Conservation (phyloP, 2,329 filamentous ascomycete genomes). For the Elsinoe necatrix region DNA sequence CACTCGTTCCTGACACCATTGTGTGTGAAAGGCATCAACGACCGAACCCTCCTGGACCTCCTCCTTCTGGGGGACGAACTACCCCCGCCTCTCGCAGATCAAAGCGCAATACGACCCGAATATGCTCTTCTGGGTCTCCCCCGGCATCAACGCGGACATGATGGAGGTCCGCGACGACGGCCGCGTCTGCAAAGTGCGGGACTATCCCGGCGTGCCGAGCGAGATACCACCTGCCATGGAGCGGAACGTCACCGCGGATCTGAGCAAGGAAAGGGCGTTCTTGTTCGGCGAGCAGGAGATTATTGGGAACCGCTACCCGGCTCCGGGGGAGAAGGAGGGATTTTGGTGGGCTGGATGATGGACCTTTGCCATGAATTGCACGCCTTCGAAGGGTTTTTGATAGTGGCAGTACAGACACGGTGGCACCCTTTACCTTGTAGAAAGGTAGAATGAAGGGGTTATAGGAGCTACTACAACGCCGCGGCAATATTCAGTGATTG, state of each 20-base stretch:
- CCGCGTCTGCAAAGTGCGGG: neutral
- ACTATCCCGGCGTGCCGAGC: neutral
- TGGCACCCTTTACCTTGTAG: too few species aligned
- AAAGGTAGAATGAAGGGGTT: too few species aligned
- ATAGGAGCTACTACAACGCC: too few species aligned
- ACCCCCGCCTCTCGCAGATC: constrained; percentile 25
- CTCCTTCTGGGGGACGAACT: constrained; percentile 32
- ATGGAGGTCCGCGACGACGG: neutral
- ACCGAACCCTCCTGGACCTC: constrained; percentile 31
- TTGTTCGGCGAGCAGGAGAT: neutral
- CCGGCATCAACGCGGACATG: neutral
- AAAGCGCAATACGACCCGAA: constrained; percentile 30
- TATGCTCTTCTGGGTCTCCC: neutral
- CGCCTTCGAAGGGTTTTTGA: too few species aligned
- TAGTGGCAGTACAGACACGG: too few species aligned
- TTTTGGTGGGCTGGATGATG: neutral
- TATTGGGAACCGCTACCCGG: neutral
- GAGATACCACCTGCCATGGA: neutral
- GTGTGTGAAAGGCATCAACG: constrained; percentile 17
- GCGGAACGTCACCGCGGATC: neutral
- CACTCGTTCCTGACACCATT: too few species aligned
- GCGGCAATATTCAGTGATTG: too few species aligned
- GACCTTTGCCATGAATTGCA: too few species aligned
- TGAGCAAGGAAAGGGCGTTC: neutral
- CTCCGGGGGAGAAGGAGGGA: neutral